A percentile compares a stretch with the other conserved stretches of the same genome.
Evolutionary conservation across 1,139 yeast species (phyloP).

Genomic region (Diutina scorzettiae): DNA sequence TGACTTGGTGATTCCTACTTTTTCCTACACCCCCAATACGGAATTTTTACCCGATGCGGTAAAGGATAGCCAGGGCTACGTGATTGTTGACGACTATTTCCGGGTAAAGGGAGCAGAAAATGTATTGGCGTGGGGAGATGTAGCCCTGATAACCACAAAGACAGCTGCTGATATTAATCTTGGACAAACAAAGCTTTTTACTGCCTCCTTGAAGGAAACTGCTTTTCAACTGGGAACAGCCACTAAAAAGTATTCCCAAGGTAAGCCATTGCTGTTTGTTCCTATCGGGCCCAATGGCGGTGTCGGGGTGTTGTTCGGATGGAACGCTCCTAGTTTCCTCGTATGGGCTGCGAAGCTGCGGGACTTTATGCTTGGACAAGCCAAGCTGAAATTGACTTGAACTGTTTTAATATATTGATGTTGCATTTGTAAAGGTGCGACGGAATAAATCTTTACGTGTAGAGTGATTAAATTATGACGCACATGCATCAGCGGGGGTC

Average conservation of each 20-base stretch:
- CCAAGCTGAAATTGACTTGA: no score
- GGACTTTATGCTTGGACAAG: slow-evolving; percentile 7
- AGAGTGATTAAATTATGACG: no score
- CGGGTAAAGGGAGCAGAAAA: slow-evolving; percentile 15
- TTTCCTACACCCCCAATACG: slow-evolving; percentile 16
- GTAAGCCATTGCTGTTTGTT: slow-evolving; percentile 12
- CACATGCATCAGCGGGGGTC: no score
- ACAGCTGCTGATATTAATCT: slow-evolving; percentile 18
- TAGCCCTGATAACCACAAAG: slow-evolving; percentile 14
- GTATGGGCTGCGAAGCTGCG: slow-evolving; percentile 15
- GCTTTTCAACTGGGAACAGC: neutral
- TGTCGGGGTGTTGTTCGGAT: slow-evolving; percentile 21
- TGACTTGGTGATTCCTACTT: slow-evolving; percentile 19
- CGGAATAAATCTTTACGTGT: no score
- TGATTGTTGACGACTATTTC: slow-evolving; percentile 17
- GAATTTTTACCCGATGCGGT: slow-evolving; percentile 12
- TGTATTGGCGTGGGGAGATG: slow-evolving; percentile 25
- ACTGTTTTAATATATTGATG: no score
- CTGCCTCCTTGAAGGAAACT: neutral
- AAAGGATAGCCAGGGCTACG: slow-evolving; percentile 14
- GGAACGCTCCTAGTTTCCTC: slow-evolving; percentile 18
- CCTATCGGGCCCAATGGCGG: slow-evolving; percentile 28
- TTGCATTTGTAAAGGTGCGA: no score
- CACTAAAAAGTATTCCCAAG: slow-evolving; percentile 10
- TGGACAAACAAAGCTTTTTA: slow-evolving; percentile 14